Evolutionary conservation across 2,329 filamentous ascomycete species (phyloP).

Genomic region (Apiospora koreana): DNA sequence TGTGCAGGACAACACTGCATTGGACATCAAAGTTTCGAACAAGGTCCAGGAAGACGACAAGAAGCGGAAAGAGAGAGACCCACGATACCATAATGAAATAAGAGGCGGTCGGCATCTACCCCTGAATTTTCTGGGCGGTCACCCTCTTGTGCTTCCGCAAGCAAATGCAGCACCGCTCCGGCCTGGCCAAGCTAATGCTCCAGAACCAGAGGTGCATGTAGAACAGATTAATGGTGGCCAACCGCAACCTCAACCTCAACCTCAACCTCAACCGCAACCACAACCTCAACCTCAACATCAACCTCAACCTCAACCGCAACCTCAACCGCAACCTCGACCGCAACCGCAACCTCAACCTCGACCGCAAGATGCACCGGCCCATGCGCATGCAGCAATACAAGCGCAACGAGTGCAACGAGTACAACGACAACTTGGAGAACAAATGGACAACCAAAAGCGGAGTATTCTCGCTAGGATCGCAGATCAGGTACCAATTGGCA

Average conservation of each 20-base stretch:
- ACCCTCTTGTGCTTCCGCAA: neutral
- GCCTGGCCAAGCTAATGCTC: neutral
- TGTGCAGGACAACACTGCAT: neutral
- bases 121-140: neutral
- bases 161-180: neutral
- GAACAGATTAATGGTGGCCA: neutral
- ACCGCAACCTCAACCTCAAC: neutral
- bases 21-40: slow-evolving; percentile 6
- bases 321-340: neutral
- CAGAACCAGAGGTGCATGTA: neutral
- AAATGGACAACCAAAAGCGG: neutral
- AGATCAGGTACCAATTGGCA: neutral
- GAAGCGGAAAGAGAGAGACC: slow-evolving; percentile 1
- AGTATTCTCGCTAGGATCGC: neutral
- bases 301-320: too few species aligned
- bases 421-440: neutral
- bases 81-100: neutral
- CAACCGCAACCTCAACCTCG: neutral
- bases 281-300: too few species aligned
- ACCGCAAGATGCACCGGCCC: neutral
- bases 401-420: neutral
- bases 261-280: too few species aligned
- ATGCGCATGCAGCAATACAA: neutral
- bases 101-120: neutral
- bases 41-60: slow-evolving; percentile 4